Evolutionary conservation across 2,329 filamentous ascomycete species (phyloP).

Genomic region (Calonectria crousiana): DNA sequence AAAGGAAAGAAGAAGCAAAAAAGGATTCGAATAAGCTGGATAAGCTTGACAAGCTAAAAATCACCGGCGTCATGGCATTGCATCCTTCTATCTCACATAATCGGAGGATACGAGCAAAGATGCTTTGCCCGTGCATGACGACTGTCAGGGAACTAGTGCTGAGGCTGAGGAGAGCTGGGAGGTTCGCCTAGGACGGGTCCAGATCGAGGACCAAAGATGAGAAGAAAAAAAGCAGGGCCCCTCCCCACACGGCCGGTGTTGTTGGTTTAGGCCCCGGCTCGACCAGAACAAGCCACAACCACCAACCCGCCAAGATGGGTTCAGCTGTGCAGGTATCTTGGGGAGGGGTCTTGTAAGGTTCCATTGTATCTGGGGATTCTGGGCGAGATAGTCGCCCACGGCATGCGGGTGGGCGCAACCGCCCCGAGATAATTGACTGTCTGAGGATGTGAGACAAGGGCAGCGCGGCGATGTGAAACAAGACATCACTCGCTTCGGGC

Average conservation of each 20-base stretch:
- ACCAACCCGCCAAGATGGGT: not conserved
- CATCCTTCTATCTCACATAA: constrained; percentile 7
- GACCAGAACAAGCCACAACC: constrained; percentile 17
- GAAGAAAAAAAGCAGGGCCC: not conserved
- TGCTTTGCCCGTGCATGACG: not conserved
- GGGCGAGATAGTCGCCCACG: not conserved
- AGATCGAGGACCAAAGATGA: not conserved
- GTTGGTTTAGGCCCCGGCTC: constrained; percentile 15
- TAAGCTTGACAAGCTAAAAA: not conserved
- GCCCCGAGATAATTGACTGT: not conserved
- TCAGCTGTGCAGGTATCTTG: constrained; percentile 5
- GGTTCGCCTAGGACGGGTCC: not conserved
- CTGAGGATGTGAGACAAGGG: not conserved
- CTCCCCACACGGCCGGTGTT: constrained; percentile 14
- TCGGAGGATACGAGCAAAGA: not conserved
- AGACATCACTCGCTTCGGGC: not conserved
- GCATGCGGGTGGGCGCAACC: constrained; percentile 2
- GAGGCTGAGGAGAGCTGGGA: constrained; percentile 7
- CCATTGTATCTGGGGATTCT: not conserved
- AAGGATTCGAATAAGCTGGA: not conserved
- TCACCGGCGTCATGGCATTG: not conserved
- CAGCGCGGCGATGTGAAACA: not conserved
- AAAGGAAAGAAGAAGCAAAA: not conserved
- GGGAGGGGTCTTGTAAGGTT: not conserved
- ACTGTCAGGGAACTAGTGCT: not conserved